phyloP scores from a whole-genome alignment of 805 yeast species.

The Lipomyces chichibuensis region DNA sequence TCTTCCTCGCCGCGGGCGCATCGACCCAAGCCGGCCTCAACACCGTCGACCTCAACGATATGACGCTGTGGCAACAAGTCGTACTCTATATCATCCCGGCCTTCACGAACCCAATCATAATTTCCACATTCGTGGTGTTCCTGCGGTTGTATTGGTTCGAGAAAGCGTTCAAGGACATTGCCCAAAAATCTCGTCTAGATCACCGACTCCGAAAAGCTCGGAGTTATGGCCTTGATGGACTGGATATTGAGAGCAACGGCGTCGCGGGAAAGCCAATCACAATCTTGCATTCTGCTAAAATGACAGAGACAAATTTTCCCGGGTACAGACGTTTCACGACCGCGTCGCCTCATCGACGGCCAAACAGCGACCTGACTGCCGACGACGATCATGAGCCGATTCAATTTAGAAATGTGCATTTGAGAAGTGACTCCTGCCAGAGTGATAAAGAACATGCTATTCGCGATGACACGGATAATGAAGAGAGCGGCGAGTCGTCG shows the following conservation, averaged over 20 bases:
- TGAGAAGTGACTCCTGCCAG: conserved; percentile 4
- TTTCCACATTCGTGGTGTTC: conserved; percentile 76
- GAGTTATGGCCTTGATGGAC: conserved; percentile 52
- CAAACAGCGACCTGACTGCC: background rate
- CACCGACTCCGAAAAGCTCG: conserved; percentile 81
- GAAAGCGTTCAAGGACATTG: conserved; percentile 80
- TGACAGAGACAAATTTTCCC: conserved; percentile 29
- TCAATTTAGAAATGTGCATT: background rate
- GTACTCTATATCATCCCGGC: conserved; percentile 63
- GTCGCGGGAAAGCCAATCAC: conserved; percentile 29
- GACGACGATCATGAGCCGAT: background rate
- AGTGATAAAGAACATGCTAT: conserved; percentile 44
- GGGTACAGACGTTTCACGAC: conserved; percentile 8
- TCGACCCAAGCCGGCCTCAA: conserved; percentile 92
- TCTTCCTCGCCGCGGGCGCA: conserved; percentile 76
- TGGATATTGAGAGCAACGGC: conserved; percentile 16
- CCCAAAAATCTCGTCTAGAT: conserved; percentile 72
- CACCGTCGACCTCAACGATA: conserved; percentile 67
- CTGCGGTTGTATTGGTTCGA: conserved; percentile 88
- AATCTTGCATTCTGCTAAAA: conserved; percentile 18
- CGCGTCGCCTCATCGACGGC: background rate
- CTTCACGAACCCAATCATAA: conserved; percentile 83
- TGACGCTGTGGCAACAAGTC: conserved; percentile 79
- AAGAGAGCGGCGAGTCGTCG: conserved; percentile 15
- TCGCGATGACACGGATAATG: conserved; percentile 30